These are phyloP conservation scores for Mucor ambiguus DNA, from an alignment of 371 early-diverging fungal species.

Conservation along the genomic window DNA sequence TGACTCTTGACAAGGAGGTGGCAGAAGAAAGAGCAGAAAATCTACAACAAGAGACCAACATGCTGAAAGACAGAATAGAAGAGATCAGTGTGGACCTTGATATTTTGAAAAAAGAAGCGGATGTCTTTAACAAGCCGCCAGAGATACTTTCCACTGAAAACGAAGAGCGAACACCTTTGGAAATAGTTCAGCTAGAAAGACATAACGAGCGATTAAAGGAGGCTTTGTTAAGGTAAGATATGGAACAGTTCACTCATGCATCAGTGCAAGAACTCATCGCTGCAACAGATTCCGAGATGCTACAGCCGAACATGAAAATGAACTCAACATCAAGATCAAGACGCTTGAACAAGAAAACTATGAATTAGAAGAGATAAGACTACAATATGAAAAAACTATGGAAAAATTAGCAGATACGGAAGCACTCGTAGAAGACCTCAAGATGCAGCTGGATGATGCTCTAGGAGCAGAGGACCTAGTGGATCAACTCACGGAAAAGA, in stretches of 20 bases:
- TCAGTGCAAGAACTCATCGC: neutral
- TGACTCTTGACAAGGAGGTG: constrained; percentile 89
- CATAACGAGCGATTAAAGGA: constrained; percentile 90
- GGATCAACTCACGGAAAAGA: constrained; percentile 78
- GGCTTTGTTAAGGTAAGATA: constrained; percentile 70
- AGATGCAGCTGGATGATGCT: constrained; percentile 81
- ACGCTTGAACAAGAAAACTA: constrained; percentile 72
- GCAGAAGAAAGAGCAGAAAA: constrained; percentile 88
- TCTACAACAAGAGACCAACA: constrained; percentile 71
- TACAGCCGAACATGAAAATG: constrained; percentile 72
- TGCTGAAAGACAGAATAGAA: constrained; percentile 81
- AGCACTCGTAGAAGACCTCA: constrained; percentile 78
- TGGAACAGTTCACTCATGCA: neutral
- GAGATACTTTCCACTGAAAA: constrained; percentile 25
- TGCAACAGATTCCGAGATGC: constrained; percentile 75
- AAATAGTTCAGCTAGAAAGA: constrained; percentile 69
- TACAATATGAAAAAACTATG: constrained; percentile 57
- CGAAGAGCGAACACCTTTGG: constrained; percentile 54
- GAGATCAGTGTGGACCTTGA: constrained; percentile 77
- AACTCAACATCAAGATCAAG: constrained; percentile 66
- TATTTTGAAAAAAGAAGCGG: constrained; percentile 68
- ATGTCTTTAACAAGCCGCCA: constrained; percentile 40
- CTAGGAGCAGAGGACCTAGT: constrained; percentile 82
- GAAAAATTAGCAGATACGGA: constrained; percentile 66
- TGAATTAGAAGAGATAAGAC: constrained; percentile 56